Evolutionary conservation across 768 basidiomycete species (phyloP).

Genomic region (Rhodotorula kratochvilovae): DNA sequence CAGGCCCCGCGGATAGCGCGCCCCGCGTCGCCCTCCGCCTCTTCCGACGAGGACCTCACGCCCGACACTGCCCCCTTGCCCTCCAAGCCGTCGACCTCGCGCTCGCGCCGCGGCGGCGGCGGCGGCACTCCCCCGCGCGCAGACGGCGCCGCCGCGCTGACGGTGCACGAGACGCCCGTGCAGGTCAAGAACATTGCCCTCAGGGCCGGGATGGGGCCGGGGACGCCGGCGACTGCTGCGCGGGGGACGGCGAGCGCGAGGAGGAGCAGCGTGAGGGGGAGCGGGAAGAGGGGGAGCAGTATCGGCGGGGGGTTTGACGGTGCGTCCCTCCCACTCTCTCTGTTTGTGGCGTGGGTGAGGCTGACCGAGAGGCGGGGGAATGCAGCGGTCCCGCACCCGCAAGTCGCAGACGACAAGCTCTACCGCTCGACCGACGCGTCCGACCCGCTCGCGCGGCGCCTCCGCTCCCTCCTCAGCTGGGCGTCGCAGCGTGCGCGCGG

Average conservation of each 20-base stretch:
- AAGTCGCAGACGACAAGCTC: conserved; percentile 32
- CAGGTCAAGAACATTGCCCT: conserved; percentile 31
- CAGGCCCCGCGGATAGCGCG: not conserved
- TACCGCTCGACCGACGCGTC: conserved; percentile 32
- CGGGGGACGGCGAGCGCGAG: not conserved
- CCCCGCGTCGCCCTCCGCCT: not conserved
- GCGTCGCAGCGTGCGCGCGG: conserved; percentile 29
- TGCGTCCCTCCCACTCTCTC: not conserved
- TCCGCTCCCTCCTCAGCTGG: conserved; percentile 33
- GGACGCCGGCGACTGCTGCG: conserved; percentile 14
- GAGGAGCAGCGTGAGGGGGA: conserved; percentile 24
- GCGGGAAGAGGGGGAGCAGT: conserved; percentile 28
- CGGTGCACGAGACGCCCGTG: conserved; percentile 29
- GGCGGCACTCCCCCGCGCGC: not conserved
- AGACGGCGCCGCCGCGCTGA: conserved; percentile 6
- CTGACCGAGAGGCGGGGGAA: no score
- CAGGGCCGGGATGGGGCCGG: conserved; percentile 7
- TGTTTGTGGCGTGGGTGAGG: not conserved
- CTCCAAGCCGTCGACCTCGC: conserved; percentile 2
- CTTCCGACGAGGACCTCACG: not conserved
- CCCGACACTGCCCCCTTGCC: conserved; percentile 5
- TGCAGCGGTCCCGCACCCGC: conserved; percentile 31
- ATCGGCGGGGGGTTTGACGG: conserved; percentile 29
- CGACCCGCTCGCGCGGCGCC: conserved; percentile 22
- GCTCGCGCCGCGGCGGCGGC: not conserved